Evolutionary conservation across 1,284 basidiomycete species (phyloP).

Genomic region (Coniferiporia sulphurascens): DNA sequence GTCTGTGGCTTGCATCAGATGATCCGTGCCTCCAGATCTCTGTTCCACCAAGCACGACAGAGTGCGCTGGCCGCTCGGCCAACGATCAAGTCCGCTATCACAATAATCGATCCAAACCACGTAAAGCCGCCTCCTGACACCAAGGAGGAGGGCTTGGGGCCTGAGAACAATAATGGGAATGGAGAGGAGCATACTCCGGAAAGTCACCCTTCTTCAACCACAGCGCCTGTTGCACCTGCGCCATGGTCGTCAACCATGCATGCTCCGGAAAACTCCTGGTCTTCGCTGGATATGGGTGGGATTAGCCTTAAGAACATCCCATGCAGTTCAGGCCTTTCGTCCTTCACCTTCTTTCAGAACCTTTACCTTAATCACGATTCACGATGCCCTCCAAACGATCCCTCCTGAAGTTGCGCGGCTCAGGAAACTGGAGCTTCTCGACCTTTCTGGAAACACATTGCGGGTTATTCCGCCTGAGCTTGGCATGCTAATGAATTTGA

Average conservation of each 20-base stretch:
- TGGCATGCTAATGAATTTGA: too few species aligned
- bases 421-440: constrained; percentile 84
- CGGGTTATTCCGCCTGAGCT: constrained; percentile 80
- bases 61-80: too few species aligned
- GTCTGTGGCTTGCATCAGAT: too few species aligned
- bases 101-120: constrained; percentile 78
- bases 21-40: too few species aligned
- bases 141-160: too few species aligned
- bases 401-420: constrained; percentile 85
- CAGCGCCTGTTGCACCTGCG: constrained; percentile 58
- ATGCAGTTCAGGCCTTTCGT: constrained; percentile 77
- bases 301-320: constrained; percentile 91
- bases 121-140: constrained; percentile 43
- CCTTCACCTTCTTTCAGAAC: constrained; percentile 90
- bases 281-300: constrained; percentile 94
- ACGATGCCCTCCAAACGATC: constrained; percentile 81
- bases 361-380: too few species aligned
- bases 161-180: too few species aligned
- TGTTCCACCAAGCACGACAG: too few species aligned
- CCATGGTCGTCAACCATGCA: constrained; percentile 53
- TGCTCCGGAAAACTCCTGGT: constrained; percentile 77
- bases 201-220: constrained; percentile 70
- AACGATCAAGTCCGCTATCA: constrained; percentile 77
- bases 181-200: constrained; percentile 30
- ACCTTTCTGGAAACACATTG: constrained; percentile 90